A percentile compares a stretch with the other conserved stretches of the same genome.
phyloP scores from a whole-genome alignment of 352 stramenopile species.

The Globisporangium acanthophoron region DNA sequence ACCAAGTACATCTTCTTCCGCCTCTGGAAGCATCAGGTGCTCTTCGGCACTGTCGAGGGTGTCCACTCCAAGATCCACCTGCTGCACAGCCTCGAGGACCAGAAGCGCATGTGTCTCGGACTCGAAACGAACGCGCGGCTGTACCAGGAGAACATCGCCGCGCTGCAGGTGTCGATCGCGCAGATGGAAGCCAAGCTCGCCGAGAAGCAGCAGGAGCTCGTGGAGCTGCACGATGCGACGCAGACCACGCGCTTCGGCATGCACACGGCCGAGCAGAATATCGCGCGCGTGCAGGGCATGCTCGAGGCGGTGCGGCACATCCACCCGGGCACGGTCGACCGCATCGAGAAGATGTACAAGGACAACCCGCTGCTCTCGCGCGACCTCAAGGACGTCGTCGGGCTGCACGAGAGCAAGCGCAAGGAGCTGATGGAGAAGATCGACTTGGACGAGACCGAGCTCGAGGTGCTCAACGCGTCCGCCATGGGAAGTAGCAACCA shows the following conservation, averaged over 20 bases:
- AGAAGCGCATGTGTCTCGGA: conserved; percentile 69
- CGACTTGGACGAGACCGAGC: conserved; percentile 44
- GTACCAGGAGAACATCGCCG: conserved; percentile 58
- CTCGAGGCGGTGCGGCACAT: conserved; percentile 61
- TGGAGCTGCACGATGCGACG: conserved; percentile 46
- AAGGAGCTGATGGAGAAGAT: conserved; percentile 45
- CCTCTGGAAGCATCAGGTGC: conserved; percentile 71
- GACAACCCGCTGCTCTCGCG: conserved; percentile 62
- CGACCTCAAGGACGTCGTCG: conserved; percentile 56
- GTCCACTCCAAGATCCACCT: conserved; percentile 64
- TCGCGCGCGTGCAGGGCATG: conserved; percentile 64
- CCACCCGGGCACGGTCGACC: conserved; percentile 60
- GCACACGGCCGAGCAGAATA: conserved; percentile 67
- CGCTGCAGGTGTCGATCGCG: conserved; percentile 46
- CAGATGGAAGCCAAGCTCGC: conserved; percentile 50
- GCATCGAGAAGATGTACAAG: conserved; percentile 61
- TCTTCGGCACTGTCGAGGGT: conserved; percentile 66
- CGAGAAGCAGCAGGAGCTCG: conserved; percentile 64
- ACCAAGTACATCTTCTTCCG: conserved; percentile 79
- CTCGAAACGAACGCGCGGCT: conserved; percentile 52
- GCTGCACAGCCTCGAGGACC: conserved; percentile 60
- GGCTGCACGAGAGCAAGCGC: conserved; percentile 41
- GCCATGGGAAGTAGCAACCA: not conserved
- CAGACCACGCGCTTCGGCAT: conserved; percentile 64
- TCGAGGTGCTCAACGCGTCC: conserved; percentile 42